Conservation (phyloP, 805 yeast species). For the Clavispora carvajalis region DNA sequence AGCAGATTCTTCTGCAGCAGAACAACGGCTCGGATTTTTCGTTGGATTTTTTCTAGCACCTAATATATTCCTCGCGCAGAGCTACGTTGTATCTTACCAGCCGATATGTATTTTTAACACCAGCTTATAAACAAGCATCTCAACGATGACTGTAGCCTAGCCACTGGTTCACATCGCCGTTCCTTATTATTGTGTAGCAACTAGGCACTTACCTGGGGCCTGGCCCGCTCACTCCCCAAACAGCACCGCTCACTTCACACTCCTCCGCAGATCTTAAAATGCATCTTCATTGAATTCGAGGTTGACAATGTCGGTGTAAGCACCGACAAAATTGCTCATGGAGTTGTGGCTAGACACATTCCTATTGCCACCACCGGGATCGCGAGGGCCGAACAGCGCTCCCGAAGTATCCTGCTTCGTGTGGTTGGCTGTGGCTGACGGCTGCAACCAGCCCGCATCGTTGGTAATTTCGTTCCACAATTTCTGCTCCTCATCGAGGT, state of each 20-base stretch:
- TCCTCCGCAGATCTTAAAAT: not conserved
- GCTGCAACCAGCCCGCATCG: slow-evolving; percentile 68
- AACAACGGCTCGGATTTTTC: slow-evolving; percentile 10
- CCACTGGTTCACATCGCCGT: too few relatives aligned
- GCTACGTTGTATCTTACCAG: not conserved
- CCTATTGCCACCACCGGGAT: too few relatives aligned
- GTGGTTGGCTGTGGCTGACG: slow-evolving; percentile 3
- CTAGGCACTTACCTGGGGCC: too few relatives aligned
- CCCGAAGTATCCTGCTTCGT: slow-evolving; percentile 1
- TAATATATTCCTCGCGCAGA: not conserved
- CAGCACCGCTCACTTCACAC: too few relatives aligned
- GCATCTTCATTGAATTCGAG: slow-evolving; percentile 29
- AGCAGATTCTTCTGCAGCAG: slow-evolving; percentile 33
- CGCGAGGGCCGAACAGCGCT: not conserved
- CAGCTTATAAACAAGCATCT: too few relatives aligned
- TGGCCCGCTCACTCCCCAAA: too few relatives aligned
- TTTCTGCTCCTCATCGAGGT: slow-evolving; percentile 41
- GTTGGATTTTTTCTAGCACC: slow-evolving; percentile 25
- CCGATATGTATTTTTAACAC: not conserved
- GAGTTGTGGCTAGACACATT: slow-evolving; percentile 2
- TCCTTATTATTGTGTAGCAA: too few relatives aligned
- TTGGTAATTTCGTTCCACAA: slow-evolving; percentile 75
- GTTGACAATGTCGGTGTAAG: slow-evolving; percentile 34
- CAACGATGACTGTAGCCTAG: too few relatives aligned
- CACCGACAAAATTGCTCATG: slow-evolving; percentile 19